These are phyloP conservation scores for Thermomucor indicae-seudaticae DNA, from an alignment of 371 early-diverging fungal genomes.

Conservation along the genomic window DNA sequence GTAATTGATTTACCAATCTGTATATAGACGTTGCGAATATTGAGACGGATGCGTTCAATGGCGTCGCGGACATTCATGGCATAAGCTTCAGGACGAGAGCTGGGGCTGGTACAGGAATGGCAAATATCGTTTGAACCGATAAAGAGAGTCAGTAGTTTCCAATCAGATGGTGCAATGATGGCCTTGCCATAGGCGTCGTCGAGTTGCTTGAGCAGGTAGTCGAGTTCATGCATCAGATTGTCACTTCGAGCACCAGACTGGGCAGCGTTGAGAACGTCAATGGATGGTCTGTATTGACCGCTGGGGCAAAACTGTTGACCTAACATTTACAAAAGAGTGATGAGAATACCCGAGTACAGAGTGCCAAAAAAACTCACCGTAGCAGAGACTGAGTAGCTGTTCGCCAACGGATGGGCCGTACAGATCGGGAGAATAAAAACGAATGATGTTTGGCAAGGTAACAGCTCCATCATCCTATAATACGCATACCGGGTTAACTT, in stretches of 20 bases:
- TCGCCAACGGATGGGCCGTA: conserved; percentile 37
- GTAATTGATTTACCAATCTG: conserved; percentile 25
- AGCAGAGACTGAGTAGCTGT: conserved; percentile 41
- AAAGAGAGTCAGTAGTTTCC: conserved; percentile 62
- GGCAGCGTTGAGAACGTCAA: conserved; percentile 44
- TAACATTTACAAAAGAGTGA: background rate
- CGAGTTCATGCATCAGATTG: conserved; percentile 37
- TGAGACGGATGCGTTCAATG: conserved; percentile 28
- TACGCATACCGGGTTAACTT: background rate
- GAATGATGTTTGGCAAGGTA: conserved; percentile 44
- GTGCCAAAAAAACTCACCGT: conserved; percentile 20
- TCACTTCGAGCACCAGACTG: conserved; percentile 44
- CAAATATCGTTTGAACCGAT: conserved; percentile 72
- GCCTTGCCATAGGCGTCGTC: conserved; percentile 20
- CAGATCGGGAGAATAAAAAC: conserved; percentile 30
- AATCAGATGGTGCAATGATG: conserved; percentile 42
- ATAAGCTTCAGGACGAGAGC: conserved; percentile 24
- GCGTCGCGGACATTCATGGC: conserved; percentile 25
- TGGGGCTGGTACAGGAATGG: conserved; percentile 37
- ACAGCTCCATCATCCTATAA: conserved; percentile 30
- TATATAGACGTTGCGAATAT: conserved; percentile 24
- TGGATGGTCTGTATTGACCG: conserved; percentile 29
- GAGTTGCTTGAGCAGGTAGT: conserved; percentile 32
- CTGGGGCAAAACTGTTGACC: conserved; percentile 33
- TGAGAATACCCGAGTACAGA: background rate